Base-by-base conservation (phyloP, 2,329 filamentous ascomycete species). In the Fusarium sp. region DNA sequence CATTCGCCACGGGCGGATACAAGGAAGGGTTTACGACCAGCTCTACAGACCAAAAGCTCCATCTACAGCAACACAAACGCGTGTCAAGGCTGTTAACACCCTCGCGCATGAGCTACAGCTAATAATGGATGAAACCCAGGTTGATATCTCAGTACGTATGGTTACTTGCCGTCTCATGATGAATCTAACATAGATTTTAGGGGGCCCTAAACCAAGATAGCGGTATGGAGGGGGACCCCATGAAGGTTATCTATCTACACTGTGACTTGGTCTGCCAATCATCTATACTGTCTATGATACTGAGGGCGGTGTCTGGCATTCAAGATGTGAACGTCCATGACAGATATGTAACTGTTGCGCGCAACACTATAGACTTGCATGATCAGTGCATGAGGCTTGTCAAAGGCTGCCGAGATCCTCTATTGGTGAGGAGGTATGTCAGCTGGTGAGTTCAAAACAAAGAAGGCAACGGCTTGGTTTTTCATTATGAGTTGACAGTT, bases 231-330 rank as follows among this genome's bases (percentile, higher is more conserved):
- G 13, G 14, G 15, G 76, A 77, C 10, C 70, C 63, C 4, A 71
- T 78, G 70, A 71, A 67, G 33, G 51, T 66, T 23, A 63, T 77
- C 3, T 78, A 77, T 65, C 69, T 76, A 8, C 75, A 75, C 39
- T 75, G 67, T 13, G 77, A 80, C 13, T 61, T 79, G 1, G 75
- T 80, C 11, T 79, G 76, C 22, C 71, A 79, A 22, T 73, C 73
- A 17, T 79, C 79, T 0, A 58, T 78, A 1, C 73, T 80, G 7
- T 71, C 75, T 4, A 53, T 79, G 19, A 75, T 81, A 35, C 73
- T 80, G 4, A 71, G 75, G 19, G 77, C 77, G 1, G 41, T 73
- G 6, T 52, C 62, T n/a, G 15, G 27, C 4, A 5, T 20, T 4
- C 19, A 25, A 33, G 20, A 40, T 11, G 9, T 17, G 3, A 50